These are phyloP conservation scores for Hymenoscyphus fructigenus DNA, from an alignment of 2,329 filamentous ascomycete genomes.

Conservation along the genomic window DNA sequence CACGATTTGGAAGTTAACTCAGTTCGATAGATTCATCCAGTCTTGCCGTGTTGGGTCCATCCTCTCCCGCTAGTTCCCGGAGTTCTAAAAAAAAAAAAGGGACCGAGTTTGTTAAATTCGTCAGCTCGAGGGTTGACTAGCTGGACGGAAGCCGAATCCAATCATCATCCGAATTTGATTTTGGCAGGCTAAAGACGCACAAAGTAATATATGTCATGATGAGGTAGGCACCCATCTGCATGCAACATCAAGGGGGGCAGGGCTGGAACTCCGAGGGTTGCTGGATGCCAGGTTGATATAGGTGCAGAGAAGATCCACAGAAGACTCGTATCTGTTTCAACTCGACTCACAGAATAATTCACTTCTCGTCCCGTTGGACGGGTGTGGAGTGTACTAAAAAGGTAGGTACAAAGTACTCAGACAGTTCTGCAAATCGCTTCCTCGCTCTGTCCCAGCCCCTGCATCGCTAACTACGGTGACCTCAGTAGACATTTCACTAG, in stretches of 20 bases:
- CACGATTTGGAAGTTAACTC: background rate
- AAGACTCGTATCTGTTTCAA: background rate
- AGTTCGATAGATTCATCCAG: background rate
- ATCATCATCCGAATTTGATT: background rate
- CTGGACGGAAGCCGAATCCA: background rate
- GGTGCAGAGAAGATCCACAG: background rate
- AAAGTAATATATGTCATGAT: background rate
- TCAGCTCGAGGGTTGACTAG: background rate
- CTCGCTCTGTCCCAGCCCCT: no score
- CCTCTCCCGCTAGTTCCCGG: background rate
- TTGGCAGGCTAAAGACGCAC: background rate
- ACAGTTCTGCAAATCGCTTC: no score
- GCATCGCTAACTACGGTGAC: no score
- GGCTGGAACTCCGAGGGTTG: background rate
- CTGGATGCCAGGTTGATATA: no score
- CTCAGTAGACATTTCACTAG: no score
- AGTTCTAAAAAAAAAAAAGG: background rate
- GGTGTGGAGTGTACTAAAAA: no score
- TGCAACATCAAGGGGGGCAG: background rate
- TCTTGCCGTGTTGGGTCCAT: background rate
- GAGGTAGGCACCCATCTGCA: background rate
- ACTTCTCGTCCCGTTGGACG: no score
- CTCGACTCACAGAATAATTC: no score
- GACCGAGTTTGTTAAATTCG: background rate
- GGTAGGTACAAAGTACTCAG: no score